A percentile compares a stretch with the other conserved stretches of the same genome.
These are phyloP conservation scores for Backusella westeae DNA, from an alignment of 192 early-diverging fungal genomes.

Conservation along the genomic window DNA sequence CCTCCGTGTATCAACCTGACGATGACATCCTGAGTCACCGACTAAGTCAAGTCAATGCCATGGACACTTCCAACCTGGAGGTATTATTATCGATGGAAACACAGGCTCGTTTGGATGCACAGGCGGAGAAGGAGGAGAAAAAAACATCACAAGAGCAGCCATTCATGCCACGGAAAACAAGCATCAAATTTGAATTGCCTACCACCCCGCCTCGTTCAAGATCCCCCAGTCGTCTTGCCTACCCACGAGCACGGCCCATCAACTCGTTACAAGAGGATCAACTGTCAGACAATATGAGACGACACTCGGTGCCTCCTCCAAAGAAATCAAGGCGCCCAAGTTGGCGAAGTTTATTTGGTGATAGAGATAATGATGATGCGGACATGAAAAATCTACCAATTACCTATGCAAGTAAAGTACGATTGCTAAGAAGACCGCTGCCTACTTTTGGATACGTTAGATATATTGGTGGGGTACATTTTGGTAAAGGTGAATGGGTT, in stretches of 20 bases:
- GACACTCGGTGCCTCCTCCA: not conserved
- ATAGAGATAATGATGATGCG: constrained; percentile 21
- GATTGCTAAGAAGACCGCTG: constrained; percentile 22
- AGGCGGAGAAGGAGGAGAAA: constrained; percentile 23
- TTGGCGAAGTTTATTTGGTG: constrained; percentile 20
- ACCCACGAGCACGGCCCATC: constrained; percentile 16
- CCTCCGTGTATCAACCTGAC: not conserved
- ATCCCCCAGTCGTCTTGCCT: constrained; percentile 14
- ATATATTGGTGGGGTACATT: constrained; percentile 26
- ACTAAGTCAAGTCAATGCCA: not conserved
- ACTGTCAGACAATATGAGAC: not conserved
- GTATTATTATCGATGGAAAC: constrained; percentile 25
- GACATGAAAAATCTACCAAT: constrained; percentile 12
- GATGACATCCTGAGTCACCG: not conserved
- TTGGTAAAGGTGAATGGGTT: constrained; percentile 19
- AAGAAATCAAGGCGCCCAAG: not conserved
- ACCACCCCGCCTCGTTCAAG: constrained; percentile 25
- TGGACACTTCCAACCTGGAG: constrained; percentile 15
- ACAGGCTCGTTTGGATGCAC: constrained; percentile 20
- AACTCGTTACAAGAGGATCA: constrained; percentile 11
- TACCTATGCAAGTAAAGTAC: constrained; percentile 10
- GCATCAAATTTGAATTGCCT: constrained; percentile 34
- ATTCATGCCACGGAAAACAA: constrained; percentile 19
- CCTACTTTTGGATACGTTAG: constrained; percentile 29
- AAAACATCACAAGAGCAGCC: constrained; percentile 19